Percentiles rank a stretch among this genome's conserved stretches.
phyloP scores from a whole-genome alignment of 148 eudicot genomes.

The Cornus suecica region DNA sequence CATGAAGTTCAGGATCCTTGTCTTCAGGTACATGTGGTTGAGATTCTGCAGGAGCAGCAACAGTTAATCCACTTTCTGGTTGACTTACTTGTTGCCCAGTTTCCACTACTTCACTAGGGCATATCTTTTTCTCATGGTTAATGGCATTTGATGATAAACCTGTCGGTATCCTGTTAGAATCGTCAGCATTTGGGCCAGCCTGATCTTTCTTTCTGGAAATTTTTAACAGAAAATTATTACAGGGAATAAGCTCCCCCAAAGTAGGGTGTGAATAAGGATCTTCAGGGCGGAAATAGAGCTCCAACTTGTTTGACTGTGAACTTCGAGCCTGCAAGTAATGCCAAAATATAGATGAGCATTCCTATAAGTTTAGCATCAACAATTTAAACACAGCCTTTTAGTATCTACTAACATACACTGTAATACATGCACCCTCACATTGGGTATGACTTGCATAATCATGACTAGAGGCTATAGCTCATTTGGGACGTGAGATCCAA shows the following conservation, averaged over 20 bases:
- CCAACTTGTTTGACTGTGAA: slow-evolving; percentile 62
- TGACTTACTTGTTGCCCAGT: slow-evolving; percentile 14
- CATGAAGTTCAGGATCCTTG: slow-evolving; percentile 37
- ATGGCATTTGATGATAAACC: slow-evolving; percentile 20
- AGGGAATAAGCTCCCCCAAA: slow-evolving; percentile 54
- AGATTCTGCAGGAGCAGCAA: slow-evolving; percentile 20
- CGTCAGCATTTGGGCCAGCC: slow-evolving; percentile 23
- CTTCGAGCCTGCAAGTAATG: slow-evolving; percentile 54
- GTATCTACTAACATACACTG: not conserved
- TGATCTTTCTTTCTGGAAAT: slow-evolving; percentile 47
- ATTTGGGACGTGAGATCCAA: not conserved
- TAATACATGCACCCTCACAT: not conserved
- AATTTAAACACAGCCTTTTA: not conserved
- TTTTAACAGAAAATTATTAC: slow-evolving; percentile 67
- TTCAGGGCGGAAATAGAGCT: slow-evolving; percentile 88
- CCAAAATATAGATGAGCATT: slow-evolving; percentile 9
- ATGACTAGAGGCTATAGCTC: not conserved
- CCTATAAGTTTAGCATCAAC: not conserved
- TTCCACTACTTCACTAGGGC: slow-evolving; percentile 5
- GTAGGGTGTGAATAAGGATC: slow-evolving; percentile 94
- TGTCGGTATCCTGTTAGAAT: slow-evolving; percentile 13
- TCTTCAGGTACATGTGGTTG: slow-evolving; percentile 20
- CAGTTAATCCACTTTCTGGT: slow-evolving; percentile 24
- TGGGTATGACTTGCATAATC: not conserved
- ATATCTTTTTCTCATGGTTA: slow-evolving; percentile 10